Conservation (phyloP, 2,329 filamentous ascomycete species). For the Epichloe aotearoae region DNA sequence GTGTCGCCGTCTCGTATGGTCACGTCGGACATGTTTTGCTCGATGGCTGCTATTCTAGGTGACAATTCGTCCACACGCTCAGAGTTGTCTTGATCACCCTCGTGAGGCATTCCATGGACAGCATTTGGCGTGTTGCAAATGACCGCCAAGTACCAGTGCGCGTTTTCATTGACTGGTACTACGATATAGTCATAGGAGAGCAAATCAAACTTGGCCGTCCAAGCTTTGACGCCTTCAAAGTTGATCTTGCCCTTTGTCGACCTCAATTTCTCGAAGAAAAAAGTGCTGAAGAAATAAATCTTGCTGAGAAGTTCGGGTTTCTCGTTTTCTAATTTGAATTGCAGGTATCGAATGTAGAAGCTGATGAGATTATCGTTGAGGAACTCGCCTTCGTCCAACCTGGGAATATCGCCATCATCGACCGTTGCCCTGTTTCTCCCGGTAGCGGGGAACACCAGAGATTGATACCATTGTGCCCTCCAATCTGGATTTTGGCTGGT, state of each 20-base stretch:
- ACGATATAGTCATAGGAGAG: constrained; percentile 80
- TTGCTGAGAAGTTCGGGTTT: constrained; percentile 44
- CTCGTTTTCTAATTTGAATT: constrained; percentile 42
- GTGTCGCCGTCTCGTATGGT: constrained; percentile 11
- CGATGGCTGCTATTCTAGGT: constrained; percentile 8
- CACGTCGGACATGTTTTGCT: constrained; percentile 12
- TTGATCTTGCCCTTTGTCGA: constrained; percentile 53
- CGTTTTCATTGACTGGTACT: constrained; percentile 76
- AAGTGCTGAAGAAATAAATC: constrained; percentile 90
- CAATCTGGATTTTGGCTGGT: constrained; percentile 36
- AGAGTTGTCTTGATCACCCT: constrained; percentile 6
- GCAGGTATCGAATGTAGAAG: constrained; percentile 71
- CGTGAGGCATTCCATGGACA: constrained; percentile 15
- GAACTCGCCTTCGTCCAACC: constrained; percentile 73
- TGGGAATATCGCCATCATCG: constrained; percentile 56
- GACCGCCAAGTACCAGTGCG: constrained; percentile 91
- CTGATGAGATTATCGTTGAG: constrained; percentile 87
- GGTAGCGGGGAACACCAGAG: constrained; percentile 46
- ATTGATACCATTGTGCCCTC: constrained; percentile 38
- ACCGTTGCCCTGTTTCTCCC: constrained; percentile 52
- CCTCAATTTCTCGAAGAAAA: constrained; percentile 74
- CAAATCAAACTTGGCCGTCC: constrained; percentile 77
- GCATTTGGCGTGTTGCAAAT: constrained; percentile 76
- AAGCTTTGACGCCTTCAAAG: constrained; percentile 72
- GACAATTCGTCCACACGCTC: not conserved